Percentiles rank a stretch among this genome's conserved stretches.
Evolutionary conservation across 139 green algal species (phyloP).

Genomic region (Pleodorina starrii): DNA sequence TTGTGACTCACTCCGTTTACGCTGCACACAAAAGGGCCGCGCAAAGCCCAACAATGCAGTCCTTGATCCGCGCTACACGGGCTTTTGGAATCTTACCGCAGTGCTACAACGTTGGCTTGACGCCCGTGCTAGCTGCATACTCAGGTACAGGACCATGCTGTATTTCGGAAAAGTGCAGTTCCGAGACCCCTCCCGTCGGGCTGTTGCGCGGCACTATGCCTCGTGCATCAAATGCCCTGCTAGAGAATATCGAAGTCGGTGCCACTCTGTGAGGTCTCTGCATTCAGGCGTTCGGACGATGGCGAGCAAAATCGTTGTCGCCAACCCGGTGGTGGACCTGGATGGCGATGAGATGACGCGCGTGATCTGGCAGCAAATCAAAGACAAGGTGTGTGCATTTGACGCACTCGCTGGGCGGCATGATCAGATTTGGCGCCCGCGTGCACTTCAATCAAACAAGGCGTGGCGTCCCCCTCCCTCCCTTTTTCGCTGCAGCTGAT

Average conservation of each 20-base stretch:
- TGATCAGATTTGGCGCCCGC: no score
- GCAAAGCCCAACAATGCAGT: conserved; percentile 14
- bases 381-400: conserved; percentile 91
- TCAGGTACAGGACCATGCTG: not conserved
- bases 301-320: conserved; percentile 22
- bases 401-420: no score
- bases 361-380: conserved; percentile 96
- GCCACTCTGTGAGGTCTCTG: not conserved
- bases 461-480: not conserved
- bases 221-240: not conserved
- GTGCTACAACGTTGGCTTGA: not conserved
- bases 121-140: not conserved
- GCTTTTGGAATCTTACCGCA: not conserved
- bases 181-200: not conserved
- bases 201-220: not conserved
- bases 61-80: conserved; percentile 5
- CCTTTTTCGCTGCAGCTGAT: conserved; percentile 83
- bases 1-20: not conserved
- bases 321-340: conserved; percentile 88
- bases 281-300: conserved; percentile 13
- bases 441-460: no score
- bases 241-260: not conserved
- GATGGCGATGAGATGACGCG: conserved; percentile 97
- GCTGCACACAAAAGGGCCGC: no score
- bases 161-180: not conserved